Base-by-base conservation (phyloP, 1,139 yeast species). In the Pichia terricola region DNA sequence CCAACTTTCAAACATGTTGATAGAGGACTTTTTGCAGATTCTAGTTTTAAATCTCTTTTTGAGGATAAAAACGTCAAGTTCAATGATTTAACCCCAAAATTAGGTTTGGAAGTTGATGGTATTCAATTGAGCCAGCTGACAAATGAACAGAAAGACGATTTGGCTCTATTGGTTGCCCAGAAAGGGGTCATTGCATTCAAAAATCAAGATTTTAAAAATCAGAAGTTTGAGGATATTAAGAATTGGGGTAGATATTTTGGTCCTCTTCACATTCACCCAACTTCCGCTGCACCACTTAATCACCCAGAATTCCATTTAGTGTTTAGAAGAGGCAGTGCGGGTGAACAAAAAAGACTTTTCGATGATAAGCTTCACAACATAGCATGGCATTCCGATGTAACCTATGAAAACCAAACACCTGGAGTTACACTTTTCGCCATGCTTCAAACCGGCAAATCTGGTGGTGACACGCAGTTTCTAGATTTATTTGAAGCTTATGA, bases 401-500 rank as follows among this genome's bases (percentile, higher is more conserved):
- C 22, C 2, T 16, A 16, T 2, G 2, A 16, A 16, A 16, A 16
- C 22, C 22, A 16, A 16, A 16, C 22, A 2, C 22, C 22, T 16
- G 22, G 22, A 16, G 2, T 16, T 16, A 16, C 22, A 16, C 22
- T n/a, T n/a, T n/a, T n/a, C n/a, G n/a, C n/a, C n/a, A n/a, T n/a
- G n/a, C n/a, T n/a, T n/a, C n/a, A n/a, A n/a, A n/a, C n/a, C n/a
- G n/a, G n/a, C n/a, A n/a, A n/a, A n/a, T n/a, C n/a, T n/a, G n/a
- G n/a, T n/a, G 88, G 88, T 45, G 89, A 82, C 61, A 82, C 91
- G 22, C 63, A 77, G 44, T 82, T 81, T 65, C 69, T 77, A 5
- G 81, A 77, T 50, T 70, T 78, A 33, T 69, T 75, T 42, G 86
- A 79, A 48, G 77, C 85, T 26, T 82, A 79, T 60, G 77, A 80